Percentiles rank a stretch among this genome's conserved stretches.
phyloP scores from a whole-genome alignment of 495 filamentous ascomycete species.

The Penicillium canariense region DNA sequence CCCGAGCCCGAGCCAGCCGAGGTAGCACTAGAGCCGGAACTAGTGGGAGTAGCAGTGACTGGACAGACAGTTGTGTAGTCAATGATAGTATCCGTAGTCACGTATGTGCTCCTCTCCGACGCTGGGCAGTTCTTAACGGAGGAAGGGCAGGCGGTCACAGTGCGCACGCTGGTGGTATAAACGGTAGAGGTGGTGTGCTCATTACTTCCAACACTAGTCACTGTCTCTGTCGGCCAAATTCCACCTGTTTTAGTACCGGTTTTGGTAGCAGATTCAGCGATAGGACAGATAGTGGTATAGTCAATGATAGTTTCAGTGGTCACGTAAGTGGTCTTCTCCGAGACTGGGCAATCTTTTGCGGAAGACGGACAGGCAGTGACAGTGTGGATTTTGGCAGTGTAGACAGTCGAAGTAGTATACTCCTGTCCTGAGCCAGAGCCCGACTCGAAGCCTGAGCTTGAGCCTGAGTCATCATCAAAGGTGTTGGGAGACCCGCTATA shows the following conservation, averaged over 20 bases:
- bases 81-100: not conserved
- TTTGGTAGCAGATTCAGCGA: conserved; percentile 8
- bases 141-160: not conserved
- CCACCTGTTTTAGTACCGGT: too few relatives aligned
- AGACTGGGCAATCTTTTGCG: conserved; percentile 26
- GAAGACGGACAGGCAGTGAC: conserved; percentile 30
- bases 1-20: too few relatives aligned
- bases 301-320: conserved; percentile 7
- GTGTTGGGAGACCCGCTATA: too few relatives aligned
- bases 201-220: too few relatives aligned
- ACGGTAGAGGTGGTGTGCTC: too few relatives aligned
- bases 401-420: conserved; percentile 33
- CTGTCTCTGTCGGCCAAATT: too few relatives aligned
- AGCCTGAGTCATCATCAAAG: too few relatives aligned
- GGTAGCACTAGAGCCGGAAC: too few relatives aligned
- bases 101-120: not conserved
- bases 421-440: not conserved
- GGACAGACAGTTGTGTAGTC: not conserved
- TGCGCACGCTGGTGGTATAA: too few relatives aligned
- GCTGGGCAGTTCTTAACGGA: not conserved
- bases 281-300: conserved; percentile 7
- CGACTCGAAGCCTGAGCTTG: not conserved
- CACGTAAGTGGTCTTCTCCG: not conserved
- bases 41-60: too few relatives aligned
- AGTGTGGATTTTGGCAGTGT: conserved; percentile 28